Percentiles rank a stretch among this genome's conserved stretches.
Evolutionary conservation across 148 eudicot species (phyloP).

Genomic region (Vaccinium macrocarpon): DNA sequence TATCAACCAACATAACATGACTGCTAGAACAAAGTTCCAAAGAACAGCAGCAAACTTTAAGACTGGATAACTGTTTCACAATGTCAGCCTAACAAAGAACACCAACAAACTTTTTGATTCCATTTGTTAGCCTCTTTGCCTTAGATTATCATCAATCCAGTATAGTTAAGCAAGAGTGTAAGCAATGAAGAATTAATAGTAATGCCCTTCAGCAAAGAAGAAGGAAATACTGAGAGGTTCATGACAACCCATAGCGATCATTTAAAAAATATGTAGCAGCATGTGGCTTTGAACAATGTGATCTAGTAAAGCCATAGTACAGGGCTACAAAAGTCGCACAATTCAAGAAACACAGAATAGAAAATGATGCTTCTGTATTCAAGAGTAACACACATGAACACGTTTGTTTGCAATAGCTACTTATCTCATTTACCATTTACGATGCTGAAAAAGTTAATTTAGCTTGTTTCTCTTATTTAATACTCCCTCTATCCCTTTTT

Average conservation of each 20-base stretch:
- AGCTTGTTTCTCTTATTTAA: neutral
- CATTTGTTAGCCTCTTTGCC: neutral
- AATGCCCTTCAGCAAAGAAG: constrained; percentile 9
- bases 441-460: neutral
- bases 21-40: neutral
- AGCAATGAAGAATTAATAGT: neutral
- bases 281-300: neutral
- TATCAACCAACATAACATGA: neutral
- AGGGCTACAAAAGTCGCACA: neutral
- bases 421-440: neutral
- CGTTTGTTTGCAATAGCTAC: neutral
- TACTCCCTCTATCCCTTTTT: neutral
- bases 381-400: neutral
- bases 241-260: neutral
- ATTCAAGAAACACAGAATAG: neutral
- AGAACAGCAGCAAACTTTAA: no score
- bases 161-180: neutral
- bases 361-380: neutral
- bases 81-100: neutral
- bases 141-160: neutral
- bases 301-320: neutral
- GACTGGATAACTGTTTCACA: no score
- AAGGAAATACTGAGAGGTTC: neutral
- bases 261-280: neutral
- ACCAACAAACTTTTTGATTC: neutral